Base-by-base conservation (phyloP, 2,329 filamentous ascomycete genomes). In the Colletotrichum viniferum region DNA sequence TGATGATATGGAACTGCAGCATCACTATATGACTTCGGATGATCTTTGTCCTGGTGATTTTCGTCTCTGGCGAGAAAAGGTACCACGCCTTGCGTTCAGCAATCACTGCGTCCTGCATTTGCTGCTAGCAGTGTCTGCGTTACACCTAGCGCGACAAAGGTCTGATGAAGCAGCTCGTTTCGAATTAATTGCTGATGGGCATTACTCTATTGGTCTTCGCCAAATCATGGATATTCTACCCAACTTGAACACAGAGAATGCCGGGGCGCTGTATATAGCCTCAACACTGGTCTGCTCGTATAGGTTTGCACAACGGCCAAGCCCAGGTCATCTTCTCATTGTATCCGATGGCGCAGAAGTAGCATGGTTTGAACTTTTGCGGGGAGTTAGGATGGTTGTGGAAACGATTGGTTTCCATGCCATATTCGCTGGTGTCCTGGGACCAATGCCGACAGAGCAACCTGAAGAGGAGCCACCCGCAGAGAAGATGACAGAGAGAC, bases 331-430 rank as follows among this genome's bases (percentile, higher is more conserved):
- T 34, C 62, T 79, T 13, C 62, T 79, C 4, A 63, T 79, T 21
- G 66, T 78, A 16, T 74, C 78, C 0, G 75, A 73, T n/a, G 62
- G 73, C 12, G 70, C 72, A 16, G 68, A 77, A 18, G 78, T 79
- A 7, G 62, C 77, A 2, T 79, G 77, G 78, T 52, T 78, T 9
- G 61, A 77, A 16, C 63, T 79, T 4, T 48, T 78, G 6, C 28
- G 69, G 8, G 78, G 77, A 8, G 78, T 79, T n/a, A 65, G 66
- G 30, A 73, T 79, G n/a, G 77, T 79, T 7, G 56, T 78, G 36
- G 9, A 65, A 8, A 78, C 70, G 3, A 66, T 73, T 21, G 78
- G 78, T 13, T 77, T 65, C 58, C 32, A 72, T 3, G 38, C 67
- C 26, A 74, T 79, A 13, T 78, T 77, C 16, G 73, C 77, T 1